Evolutionary conservation across 1,284 basidiomycete species (phyloP).

Genomic region (Schizophyllum amplum): DNA sequence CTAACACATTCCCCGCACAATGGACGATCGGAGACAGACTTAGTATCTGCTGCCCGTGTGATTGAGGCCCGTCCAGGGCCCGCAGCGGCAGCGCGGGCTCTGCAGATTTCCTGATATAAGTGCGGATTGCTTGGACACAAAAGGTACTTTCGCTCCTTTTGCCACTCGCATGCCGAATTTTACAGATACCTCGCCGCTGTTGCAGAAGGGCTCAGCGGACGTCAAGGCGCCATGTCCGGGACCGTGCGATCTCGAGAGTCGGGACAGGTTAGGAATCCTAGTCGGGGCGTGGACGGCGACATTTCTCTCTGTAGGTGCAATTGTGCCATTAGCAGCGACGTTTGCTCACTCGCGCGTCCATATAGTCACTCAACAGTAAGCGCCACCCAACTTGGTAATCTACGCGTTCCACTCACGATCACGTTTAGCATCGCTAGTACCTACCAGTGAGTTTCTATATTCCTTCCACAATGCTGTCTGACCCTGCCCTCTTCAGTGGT

Average conservation of each 20-base stretch:
- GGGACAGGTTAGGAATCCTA: background rate
- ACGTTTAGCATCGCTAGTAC: background rate
- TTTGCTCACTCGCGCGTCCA: background rate
- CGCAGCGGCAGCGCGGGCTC: background rate
- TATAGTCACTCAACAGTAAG: background rate
- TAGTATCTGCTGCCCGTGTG: too few relatives aligned
- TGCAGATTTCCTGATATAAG: background rate
- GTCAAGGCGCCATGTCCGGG: background rate
- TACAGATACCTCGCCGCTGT: background rate
- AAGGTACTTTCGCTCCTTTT: background rate
- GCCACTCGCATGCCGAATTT: background rate
- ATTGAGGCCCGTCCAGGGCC: background rate
- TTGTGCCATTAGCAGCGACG: background rate
- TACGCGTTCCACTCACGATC: background rate
- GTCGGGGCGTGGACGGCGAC: slow-evolving; percentile 1
- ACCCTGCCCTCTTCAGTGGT: slow-evolving; percentile 28
- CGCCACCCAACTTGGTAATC: background rate
- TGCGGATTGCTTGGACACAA: background rate
- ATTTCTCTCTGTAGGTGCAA: background rate
- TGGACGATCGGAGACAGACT: too few relatives aligned
- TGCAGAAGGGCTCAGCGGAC: background rate
- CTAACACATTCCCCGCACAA: too few relatives aligned
- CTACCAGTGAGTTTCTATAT: background rate
- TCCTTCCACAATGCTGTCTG: background rate
- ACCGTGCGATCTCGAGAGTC: background rate